Evolutionary conservation across 768 basidiomycete genomes (phyloP).

Genomic region (Mycena haematopus): DNA sequence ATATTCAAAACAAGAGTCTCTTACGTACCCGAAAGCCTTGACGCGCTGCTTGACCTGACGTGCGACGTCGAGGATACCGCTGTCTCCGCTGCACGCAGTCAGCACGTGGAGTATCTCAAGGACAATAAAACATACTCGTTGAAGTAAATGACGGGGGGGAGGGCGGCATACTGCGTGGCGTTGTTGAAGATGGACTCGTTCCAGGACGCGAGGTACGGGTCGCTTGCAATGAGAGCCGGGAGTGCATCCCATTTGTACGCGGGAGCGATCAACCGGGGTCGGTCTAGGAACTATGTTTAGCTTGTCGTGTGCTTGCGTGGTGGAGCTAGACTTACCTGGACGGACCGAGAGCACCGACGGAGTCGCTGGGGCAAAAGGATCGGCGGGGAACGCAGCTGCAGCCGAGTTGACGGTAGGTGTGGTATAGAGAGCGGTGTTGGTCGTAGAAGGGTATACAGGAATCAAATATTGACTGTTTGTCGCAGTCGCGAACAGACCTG

Average conservation of each 20-base stretch:
- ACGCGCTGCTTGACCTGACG: conserved; percentile 89
- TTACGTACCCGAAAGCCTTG: conserved; percentile 84
- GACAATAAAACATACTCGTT: conserved; percentile 51
- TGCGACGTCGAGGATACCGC: conserved; percentile 91
- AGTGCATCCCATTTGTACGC: conserved; percentile 90
- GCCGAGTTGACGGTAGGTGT: conserved; percentile 69
- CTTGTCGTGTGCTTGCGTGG: too few relatives aligned
- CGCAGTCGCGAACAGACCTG: conserved; percentile 75
- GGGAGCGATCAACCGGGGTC: conserved; percentile 93
- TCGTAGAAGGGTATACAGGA: conserved; percentile 91
- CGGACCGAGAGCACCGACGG: conserved; percentile 69
- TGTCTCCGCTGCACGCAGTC: conserved; percentile 53
- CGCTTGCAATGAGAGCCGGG: conserved; percentile 73
- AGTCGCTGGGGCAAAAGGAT: conserved; percentile 72
- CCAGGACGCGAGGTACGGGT: conserved; percentile 89
- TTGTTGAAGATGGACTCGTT: conserved; percentile 91
- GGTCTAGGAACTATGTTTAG: conserved; percentile 51
- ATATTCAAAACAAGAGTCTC: too few relatives aligned
- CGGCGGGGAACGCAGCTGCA: conserved; percentile 71
- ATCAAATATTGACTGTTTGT: conserved; percentile 82
- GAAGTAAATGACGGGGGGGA: conserved; percentile 71
- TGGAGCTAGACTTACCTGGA: conserved; percentile 7
- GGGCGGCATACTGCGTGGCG: conserved; percentile 73
- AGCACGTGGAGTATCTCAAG: not conserved
- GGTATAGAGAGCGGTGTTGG: conserved; percentile 74